Evolutionary conservation across 2,329 filamentous ascomycete species (phyloP), one percentile per base, ranked within the genome.

Genomic region (Penicillium digitatum): DNA sequence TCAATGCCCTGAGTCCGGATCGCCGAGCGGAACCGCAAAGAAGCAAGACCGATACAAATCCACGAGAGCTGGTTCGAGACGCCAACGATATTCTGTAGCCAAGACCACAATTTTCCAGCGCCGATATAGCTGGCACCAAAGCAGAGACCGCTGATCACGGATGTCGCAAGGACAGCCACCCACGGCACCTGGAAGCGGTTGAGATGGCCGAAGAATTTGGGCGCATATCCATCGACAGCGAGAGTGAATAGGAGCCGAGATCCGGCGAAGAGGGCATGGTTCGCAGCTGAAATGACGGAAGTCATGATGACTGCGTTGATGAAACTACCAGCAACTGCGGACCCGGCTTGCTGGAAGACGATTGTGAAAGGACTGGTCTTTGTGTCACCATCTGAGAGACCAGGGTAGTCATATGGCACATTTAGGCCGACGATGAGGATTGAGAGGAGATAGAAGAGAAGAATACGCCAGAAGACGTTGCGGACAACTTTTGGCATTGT

Each of bases 31-130:
- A 87, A 87, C 26, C 85, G 82, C n/a, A 87, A 72, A 0, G 83
- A 87, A 0, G 85, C 81, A 51, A 87, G 75, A 7, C 83, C 81
- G 55, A 87, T 88, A 53, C 82, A 78, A 61, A 73, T 69, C 84
- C 85, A 87, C 47, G 82, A 82, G 5, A 87, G 72, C 70, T 87
- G 85, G 67, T 87, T 87, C 0, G 84, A 86, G 0, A 87, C 85
- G 11, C 84, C 84, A 52, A 87, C 83, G 43, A 87, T 80, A 55
- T 87, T 86, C 65, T 87, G 84, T 18, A 87, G 70, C 84, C 85
- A 87, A 1, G 78, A 80, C 84, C 84, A 87, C 5, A 87, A 70
- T 60, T 87, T 78, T 0, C 85, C 84, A 0, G 84, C 84, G 0
- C 84, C 83, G 50, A 87, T 86, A 58, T 85, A 86, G 63, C 81